A percentile compares a stretch with the other conserved stretches of the same genome.
These are phyloP conservation scores for Agapanthus africanus DNA, from an alignment of 106 monocot genomes.

Conservation along the genomic window DNA sequence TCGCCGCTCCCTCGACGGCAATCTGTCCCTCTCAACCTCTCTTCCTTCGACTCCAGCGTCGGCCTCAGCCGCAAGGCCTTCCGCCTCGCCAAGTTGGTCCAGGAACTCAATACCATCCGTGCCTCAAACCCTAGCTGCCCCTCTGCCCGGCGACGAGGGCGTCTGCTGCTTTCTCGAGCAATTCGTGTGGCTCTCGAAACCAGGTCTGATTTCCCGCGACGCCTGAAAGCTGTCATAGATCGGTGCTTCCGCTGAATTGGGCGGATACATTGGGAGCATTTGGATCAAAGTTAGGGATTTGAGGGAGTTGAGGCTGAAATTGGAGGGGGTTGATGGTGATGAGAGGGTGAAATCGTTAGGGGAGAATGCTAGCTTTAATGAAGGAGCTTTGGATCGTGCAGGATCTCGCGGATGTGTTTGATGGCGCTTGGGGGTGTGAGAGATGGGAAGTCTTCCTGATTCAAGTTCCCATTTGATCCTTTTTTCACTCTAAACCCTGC, in stretches of 20 bases:
- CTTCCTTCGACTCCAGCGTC: conserved; percentile 83
- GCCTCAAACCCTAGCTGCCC: conserved; percentile 20
- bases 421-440: conserved; percentile 77
- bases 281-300: conserved; percentile 53
- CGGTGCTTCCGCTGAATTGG: conserved; percentile 70
- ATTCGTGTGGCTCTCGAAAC: conserved; percentile 78
- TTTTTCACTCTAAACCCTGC: no score
- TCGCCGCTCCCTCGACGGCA: no score
- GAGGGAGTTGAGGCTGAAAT: conserved; percentile 21
- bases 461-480: no score
- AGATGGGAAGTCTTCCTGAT: no score
- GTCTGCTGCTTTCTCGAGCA: conserved; percentile 87
- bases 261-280: conserved; percentile 71
- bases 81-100: conserved; percentile 91
- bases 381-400: conserved; percentile 78
- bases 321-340: conserved; percentile 24
- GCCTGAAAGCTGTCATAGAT: conserved; percentile 33
- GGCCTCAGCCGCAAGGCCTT: conserved; percentile 97
- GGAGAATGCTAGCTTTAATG: conserved; percentile 52
- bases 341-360: conserved; percentile 31
- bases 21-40: conserved; percentile 46
- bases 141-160: conserved; percentile 66
- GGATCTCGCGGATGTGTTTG: conserved; percentile 67
- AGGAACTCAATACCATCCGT: conserved; percentile 79
- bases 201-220: conserved; percentile 35